phyloP scores from a whole-genome alignment of 2,329 filamentous ascomycete species.

The Ophiostoma piceae region DNA sequence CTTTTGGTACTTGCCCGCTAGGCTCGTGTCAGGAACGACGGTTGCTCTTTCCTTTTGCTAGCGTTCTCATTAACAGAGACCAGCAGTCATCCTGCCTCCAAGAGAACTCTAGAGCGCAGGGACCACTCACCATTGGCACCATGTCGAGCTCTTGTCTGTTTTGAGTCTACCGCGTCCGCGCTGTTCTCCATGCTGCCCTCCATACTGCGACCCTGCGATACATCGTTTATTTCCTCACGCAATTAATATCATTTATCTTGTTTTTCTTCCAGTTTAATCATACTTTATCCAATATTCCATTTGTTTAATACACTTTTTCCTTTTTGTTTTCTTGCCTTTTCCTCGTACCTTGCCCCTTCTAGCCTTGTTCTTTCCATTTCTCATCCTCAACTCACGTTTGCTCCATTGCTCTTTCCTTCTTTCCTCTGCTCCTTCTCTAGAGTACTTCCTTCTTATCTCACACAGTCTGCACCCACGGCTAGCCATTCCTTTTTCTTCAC shows the following conservation, averaged over 20 bases:
- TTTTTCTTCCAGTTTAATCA: not conserved
- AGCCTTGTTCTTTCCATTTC: not conserved
- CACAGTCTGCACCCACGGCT: not conserved
- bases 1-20: slow-evolving; percentile 6
- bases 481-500: slow-evolving; percentile 12
- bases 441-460: not conserved
- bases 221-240: not conserved
- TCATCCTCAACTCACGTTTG: not conserved
- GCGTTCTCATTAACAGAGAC: not conserved
- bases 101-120: not conserved
- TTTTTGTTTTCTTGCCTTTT: slow-evolving; percentile 1
- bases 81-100: not conserved
- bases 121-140: not conserved
- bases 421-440: not conserved
- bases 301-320: not conserved
- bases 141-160: slow-evolving; percentile 4
- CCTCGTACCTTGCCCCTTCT: not conserved
- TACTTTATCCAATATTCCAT: not conserved
- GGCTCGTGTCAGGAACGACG: slow-evolving; percentile 13
- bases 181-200: slow-evolving; percentile 4
- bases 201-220: slow-evolving; percentile 5
- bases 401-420: not conserved
- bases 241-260: not conserved
- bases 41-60: slow-evolving; percentile 5
- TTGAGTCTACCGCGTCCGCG: not conserved